Percentiles rank a stretch among this genome's conserved stretches.
phyloP scores from a whole-genome alignment of 805 yeast genomes.

The Dipodascus geniculatus region DNA sequence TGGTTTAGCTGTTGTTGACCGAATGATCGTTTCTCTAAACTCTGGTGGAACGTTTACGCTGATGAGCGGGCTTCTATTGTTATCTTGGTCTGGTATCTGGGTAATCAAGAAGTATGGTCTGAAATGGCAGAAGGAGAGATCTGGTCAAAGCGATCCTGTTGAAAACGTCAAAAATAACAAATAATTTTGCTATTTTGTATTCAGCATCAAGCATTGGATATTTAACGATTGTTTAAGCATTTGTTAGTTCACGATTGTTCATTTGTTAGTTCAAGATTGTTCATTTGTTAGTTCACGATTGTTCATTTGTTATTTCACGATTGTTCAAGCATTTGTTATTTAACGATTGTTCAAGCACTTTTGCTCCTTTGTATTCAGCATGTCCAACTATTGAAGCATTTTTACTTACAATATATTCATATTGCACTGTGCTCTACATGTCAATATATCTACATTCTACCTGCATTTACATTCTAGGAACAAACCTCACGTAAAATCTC shows the following conservation, averaged over 20 bases:
- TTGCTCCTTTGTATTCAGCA: too few species aligned
- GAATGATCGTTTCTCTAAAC: slow-evolving; percentile 45
- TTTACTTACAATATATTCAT: not conserved
- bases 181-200: too few species aligned
- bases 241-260: too few species aligned
- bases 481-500: slow-evolving; percentile 27
- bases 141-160: not conserved
- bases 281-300: too few species aligned
- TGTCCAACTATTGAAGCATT: too few species aligned
- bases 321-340: too few species aligned
- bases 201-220: too few species aligned
- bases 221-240: too few species aligned
- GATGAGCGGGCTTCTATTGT: slow-evolving; percentile 35
- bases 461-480: slow-evolving; percentile 15
- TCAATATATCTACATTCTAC: not conserved
- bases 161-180: too few species aligned
- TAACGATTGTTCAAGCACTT: too few species aligned
- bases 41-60: slow-evolving; percentile 72
- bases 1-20: slow-evolving; percentile 52
- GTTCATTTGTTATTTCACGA: too few species aligned
- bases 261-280: too few species aligned
- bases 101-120: slow-evolving; percentile 5
- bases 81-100: slow-evolving; percentile 1
- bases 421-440: not conserved
- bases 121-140: not conserved